Base-by-base conservation (phyloP, 2,329 filamentous ascomycete genomes). In the Fusarium ramigenum region DNA sequence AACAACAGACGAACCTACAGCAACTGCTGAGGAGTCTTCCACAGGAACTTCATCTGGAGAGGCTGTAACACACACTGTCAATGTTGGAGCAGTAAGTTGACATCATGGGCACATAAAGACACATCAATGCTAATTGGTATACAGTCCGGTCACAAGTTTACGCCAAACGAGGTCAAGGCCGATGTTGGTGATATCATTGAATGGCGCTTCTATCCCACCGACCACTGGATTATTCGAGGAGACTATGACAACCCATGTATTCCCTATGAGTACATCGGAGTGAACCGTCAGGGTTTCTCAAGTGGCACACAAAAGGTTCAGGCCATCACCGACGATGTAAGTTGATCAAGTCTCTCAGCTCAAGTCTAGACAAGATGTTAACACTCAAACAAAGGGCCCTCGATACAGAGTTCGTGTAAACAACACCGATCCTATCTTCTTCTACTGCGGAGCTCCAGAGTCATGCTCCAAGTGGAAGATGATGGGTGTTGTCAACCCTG, bases 401-500 rank as follows among this genome's bases (percentile, higher is more conserved):
- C 81, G 77, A 42, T 88, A 79, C 64, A 75, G 78, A 46, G 74
- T 87, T 30, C 73, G 70, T 25, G 83, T 93, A 63, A 92, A 92
- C 74, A 84, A 90, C 71, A 91, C 90, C 0, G 80, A 87, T 28
- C 91, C 92, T 0, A 87, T 91, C 21, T 93, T 91, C 79, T 93
- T 88, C 80, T 94, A 93, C 79, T 94, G 91, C 71, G 89, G 90
- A 1, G 92, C 92, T 0, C 86, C 89, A 0, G 87, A 85, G 2
- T 93, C 91, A 4, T 96, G 93, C 77, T 85, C 86, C 7, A 80
- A 83, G 6, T 87, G 91, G 47, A 86, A 89, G 28, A 96, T 96
- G 93, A 87, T 96, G 21, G 93, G 93, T 7, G 92, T 89, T 3
- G 91, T 96, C 74, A 96, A 95, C 77, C 88, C 91, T 11, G 88